phyloP scores from a whole-genome alignment of 768 basidiomycete species.

The Xerocomellus chrysenteron region DNA sequence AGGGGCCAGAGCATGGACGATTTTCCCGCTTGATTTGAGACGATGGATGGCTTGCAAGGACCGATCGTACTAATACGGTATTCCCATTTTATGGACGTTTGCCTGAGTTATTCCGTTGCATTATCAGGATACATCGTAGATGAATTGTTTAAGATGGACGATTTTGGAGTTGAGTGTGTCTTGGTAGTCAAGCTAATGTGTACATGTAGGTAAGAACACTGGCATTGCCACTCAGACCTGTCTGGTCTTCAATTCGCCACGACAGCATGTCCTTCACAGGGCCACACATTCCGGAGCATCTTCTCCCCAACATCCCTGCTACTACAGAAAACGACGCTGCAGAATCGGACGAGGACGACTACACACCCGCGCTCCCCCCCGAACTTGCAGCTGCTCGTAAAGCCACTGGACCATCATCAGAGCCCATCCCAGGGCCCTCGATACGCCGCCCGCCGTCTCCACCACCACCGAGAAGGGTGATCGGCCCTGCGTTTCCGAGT shows the following conservation, averaged over 20 bases:
- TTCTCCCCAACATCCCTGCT: constrained; percentile 26
- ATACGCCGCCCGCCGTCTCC: constrained; percentile 19
- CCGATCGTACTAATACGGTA: constrained; percentile 10
- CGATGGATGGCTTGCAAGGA: constrained; percentile 12
- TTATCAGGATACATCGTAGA: constrained; percentile 14
- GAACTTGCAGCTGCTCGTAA: constrained; percentile 53
- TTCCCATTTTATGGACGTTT: constrained; percentile 17
- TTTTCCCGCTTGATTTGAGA: constrained; percentile 8
- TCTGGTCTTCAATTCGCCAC: too few species aligned
- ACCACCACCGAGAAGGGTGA: constrained; percentile 32
- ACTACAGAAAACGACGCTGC: constrained; percentile 26
- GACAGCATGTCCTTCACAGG: constrained; percentile 50
- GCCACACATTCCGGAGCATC: constrained; percentile 54
- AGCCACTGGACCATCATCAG: constrained; percentile 26
- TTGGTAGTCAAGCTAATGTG: background rate
- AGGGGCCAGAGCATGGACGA: background rate
- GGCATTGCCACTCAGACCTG: background rate
- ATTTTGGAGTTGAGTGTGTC: too few species aligned
- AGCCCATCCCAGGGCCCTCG: constrained; percentile 23
- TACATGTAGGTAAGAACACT: background rate
- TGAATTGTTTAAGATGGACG: background rate
- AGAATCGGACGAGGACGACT: constrained; percentile 59
- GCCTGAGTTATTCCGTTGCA: constrained; percentile 23
- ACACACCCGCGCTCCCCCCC: constrained; percentile 73
- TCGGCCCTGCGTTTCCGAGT: constrained; percentile 56